Base-by-base conservation (phyloP, 371 early-diverging fungal genomes). In the Haplosporangium sp. region DNA sequence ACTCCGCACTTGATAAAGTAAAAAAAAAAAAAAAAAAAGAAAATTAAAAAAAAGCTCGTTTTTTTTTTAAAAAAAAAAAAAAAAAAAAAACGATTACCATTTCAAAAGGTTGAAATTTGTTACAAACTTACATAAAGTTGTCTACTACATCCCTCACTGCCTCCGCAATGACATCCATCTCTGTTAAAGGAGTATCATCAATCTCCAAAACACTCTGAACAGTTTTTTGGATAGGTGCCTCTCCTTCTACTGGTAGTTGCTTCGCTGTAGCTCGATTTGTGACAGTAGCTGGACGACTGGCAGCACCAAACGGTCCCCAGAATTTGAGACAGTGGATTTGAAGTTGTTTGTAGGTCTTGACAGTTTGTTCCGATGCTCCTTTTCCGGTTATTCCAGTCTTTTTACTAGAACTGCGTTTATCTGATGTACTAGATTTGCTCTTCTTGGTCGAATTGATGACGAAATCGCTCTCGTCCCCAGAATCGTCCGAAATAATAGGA, bases 81-180 rank as follows among this genome's bases (percentile, higher is more conserved):
- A 15, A 10, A 4, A 3, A 10, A 8, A 8, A 67, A 50, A 20
- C 19, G 15, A 13, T 8, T 13, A 27, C 10, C n/a, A 39, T 17
- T 48, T 11, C 47, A 11, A 48, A 48, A 50, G 11, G 15, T 27
- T 27, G 27, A 27, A 27, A 27, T 0, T 20, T 9, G 39, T 48
- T 13, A 4, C 4, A 13, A 15, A 65, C 75, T 56, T 81, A 75
- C 82, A 81, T 81, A 39, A 72, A 81, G 9, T 58, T 48, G 42
- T 81, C 69, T 7, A 70, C 67, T 7, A 75, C 72, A 15, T 65
- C 75, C 20, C 74, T 72, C 7, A 81, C 82, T 20, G 82, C 82
- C 1, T 81, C 75, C 42, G 75, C 75, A 63, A 81, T 72, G 42
- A 81, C 82, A 55, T 81, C 82, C 82, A 81, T 81, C 61, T 81